These are phyloP conservation scores for Hypomontagnella submonticulosa DNA, from an alignment of 495 filamentous ascomycete species.

Conservation along the genomic window DNA sequence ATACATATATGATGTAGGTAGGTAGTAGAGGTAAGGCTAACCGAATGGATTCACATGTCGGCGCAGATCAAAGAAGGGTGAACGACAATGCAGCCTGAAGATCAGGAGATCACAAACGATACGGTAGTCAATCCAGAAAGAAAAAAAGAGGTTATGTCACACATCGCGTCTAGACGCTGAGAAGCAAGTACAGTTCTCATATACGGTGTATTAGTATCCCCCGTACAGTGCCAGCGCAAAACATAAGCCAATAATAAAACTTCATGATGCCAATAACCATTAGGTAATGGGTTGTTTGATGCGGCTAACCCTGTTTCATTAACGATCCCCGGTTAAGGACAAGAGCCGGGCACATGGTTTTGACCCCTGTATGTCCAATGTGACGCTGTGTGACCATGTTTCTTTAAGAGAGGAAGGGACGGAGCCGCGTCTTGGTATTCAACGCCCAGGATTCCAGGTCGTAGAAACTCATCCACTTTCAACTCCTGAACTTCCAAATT, in stretches of 20 bases:
- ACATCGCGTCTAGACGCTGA: slow-evolving; percentile 7
- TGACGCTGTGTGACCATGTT: slow-evolving; percentile 7
- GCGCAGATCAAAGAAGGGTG: slow-evolving; percentile 8
- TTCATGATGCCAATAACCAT: slow-evolving; percentile 21
- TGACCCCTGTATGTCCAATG: slow-evolving; percentile 3
- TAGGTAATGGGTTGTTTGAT: slow-evolving; percentile 35
- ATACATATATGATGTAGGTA: background rate
- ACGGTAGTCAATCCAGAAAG: no score
- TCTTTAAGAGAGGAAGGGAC: slow-evolving; percentile 12
- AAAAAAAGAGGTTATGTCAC: no score
- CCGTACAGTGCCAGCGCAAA: slow-evolving; percentile 3
- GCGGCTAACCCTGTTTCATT: slow-evolving; percentile 34
- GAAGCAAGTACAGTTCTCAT: slow-evolving; percentile 3
- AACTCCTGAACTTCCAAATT: slow-evolving; percentile 21
- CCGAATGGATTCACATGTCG: slow-evolving; percentile 8
- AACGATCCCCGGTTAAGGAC: background rate
- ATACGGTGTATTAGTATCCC: background rate
- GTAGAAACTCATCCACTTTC: slow-evolving; percentile 18
- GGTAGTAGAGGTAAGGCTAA: background rate
- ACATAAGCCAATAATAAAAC: slow-evolving; percentile 6
- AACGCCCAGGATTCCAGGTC: slow-evolving; percentile 31
- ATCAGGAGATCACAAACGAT: slow-evolving; percentile 33
- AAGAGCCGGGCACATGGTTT: slow-evolving; percentile 24
- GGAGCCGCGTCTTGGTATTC: slow-evolving; percentile 27
- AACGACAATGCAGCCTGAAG: slow-evolving; percentile 10